phyloP scores from a whole-genome alignment of 2,329 filamentous ascomycete species.

The Bipolaris zeicola region DNA sequence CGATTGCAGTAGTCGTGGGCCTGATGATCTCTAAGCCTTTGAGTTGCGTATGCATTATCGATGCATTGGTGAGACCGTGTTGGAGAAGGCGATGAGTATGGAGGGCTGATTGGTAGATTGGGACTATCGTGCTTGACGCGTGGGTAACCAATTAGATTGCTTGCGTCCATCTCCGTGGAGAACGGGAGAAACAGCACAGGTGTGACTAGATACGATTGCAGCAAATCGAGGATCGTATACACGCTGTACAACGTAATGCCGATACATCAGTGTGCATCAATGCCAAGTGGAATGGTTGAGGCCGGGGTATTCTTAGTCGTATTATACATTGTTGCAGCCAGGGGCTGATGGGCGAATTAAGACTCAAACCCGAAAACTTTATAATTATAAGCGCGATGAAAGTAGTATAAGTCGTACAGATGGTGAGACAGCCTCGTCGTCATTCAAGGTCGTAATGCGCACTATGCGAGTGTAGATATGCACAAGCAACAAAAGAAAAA shows the following conservation, averaged over 20 bases:
- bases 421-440: neutral
- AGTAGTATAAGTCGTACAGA: conserved; percentile 1
- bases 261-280: neutral
- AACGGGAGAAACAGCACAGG: neutral
- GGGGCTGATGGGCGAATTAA: neutral
- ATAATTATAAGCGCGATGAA: neutral
- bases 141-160: neutral
- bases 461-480: neutral
- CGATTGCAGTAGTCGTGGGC: too few relatives aligned
- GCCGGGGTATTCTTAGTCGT: neutral
- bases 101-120: neutral
- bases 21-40: neutral
- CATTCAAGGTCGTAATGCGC: neutral
- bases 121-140: neutral
- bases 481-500: conserved; percentile 5
- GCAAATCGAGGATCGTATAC: neutral
- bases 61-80: neutral
- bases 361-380: neutral
- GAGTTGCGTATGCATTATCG: neutral
- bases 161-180: neutral
- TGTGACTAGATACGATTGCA: neutral
- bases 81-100: neutral
- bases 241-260: neutral
- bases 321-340: conserved; percentile 1
- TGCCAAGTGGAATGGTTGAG: neutral